A percentile compares a stretch with the other conserved stretches of the same genome.
Evolutionary conservation across 2,329 filamentous ascomycete genomes (phyloP).

Genomic region (Aspergillus sp.): DNA sequence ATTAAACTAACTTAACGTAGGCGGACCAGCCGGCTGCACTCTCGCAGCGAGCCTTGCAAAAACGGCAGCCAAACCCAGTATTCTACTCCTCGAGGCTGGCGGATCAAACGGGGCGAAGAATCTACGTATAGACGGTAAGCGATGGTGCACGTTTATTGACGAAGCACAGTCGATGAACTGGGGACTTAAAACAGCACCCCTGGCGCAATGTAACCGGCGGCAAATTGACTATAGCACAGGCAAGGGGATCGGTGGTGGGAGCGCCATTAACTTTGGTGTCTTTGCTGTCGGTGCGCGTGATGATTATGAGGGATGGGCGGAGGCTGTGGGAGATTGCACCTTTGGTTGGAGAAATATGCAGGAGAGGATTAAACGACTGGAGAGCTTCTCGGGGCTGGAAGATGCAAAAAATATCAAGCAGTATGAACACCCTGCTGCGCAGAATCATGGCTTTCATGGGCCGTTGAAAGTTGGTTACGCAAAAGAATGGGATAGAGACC

Average conservation of each 20-base stretch:
- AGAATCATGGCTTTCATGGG: too few relatives aligned
- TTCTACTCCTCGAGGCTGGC: constrained; percentile 64
- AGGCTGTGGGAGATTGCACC: constrained; percentile 53
- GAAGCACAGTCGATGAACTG: constrained; percentile 53
- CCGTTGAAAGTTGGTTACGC: too few relatives aligned
- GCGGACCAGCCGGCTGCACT: constrained; percentile 59
- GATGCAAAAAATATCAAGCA: constrained; percentile 31
- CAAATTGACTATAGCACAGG: constrained; percentile 53
- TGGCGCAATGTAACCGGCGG: constrained; percentile 45
- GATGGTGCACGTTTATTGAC: constrained; percentile 49
- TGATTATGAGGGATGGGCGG: constrained; percentile 64
- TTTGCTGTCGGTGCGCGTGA: constrained; percentile 56
- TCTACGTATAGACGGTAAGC: constrained; percentile 54
- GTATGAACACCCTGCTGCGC: constrained; percentile 48
- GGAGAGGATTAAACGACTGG: constrained; percentile 53
- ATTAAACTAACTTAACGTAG: constrained; percentile 31
- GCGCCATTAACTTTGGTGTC: constrained; percentile 57
- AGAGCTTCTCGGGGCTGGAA: constrained; percentile 50
- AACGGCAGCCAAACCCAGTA: constrained; percentile 47
- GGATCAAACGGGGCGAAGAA: constrained; percentile 48
- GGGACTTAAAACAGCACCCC: constrained; percentile 52
- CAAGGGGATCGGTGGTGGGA: constrained; percentile 53
- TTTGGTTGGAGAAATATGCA: constrained; percentile 58
- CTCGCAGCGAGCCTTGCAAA: constrained; percentile 55
- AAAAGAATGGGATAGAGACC: too few relatives aligned